These are phyloP conservation scores for Panicum virgatum DNA, from an alignment of 202 grass and related monocot species.

Conservation along the genomic window DNA sequence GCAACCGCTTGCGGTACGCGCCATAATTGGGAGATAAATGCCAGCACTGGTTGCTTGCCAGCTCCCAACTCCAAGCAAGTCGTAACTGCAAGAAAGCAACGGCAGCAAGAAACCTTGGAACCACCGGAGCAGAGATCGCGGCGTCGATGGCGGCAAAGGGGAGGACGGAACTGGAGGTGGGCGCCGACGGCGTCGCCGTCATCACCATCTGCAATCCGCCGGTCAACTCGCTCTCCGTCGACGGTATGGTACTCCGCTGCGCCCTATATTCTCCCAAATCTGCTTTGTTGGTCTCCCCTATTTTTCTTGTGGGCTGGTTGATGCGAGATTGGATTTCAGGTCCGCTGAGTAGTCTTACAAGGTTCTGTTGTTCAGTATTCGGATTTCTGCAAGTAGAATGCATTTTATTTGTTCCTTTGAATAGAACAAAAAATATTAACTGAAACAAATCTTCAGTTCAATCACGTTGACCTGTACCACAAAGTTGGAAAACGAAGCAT, in stretches of 20 bases:
- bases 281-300: not conserved
- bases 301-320: not conserved
- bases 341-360: not conserved
- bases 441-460: not conserved
- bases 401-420: not conserved
- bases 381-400: not conserved
- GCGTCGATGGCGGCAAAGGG: slow-evolving; percentile 50
- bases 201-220: slow-evolving; percentile 88
- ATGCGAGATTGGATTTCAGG: slow-evolving; percentile 18
- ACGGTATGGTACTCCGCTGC: slow-evolving; percentile 44
- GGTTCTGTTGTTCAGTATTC: not conserved
- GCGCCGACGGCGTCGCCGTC: slow-evolving; percentile 76
- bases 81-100: slow-evolving; percentile 27
- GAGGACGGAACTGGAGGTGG: slow-evolving; percentile 75
- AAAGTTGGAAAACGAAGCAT: not conserved
- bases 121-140: slow-evolving; percentile 4
- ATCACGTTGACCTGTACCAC: not conserved
- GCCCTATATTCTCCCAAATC: slow-evolving; percentile 14
- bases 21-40: slow-evolving; percentile 18
- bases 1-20: slow-evolving; percentile 11
- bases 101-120: slow-evolving; percentile 29
- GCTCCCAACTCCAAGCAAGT: slow-evolving; percentile 24
- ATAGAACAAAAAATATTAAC: not conserved
- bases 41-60: slow-evolving; percentile 27
- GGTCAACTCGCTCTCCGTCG: slow-evolving; percentile 76